These are phyloP conservation scores for Oidium heveae DNA, from an alignment of 2,329 filamentous ascomycete species.

Conservation along the genomic window DNA sequence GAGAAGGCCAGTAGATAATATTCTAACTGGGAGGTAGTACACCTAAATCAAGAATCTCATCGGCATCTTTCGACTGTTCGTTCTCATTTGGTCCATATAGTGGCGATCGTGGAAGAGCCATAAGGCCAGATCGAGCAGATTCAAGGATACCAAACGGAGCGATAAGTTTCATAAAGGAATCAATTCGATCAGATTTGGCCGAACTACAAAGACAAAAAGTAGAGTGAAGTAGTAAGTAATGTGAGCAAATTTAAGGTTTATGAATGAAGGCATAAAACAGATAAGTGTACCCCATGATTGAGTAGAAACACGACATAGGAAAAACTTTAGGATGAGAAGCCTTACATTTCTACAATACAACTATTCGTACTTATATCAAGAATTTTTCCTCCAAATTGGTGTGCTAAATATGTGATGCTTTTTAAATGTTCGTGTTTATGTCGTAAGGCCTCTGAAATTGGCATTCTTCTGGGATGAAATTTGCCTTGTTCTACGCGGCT, in stretches of 20 bases:
- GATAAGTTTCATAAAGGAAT: constrained; percentile 93
- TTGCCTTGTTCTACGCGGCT: constrained; percentile 18
- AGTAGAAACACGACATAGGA: too few relatives aligned
- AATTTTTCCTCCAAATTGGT: constrained; percentile 95
- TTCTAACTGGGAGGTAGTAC: constrained; percentile 68
- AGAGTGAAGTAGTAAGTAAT: constrained; percentile 2
- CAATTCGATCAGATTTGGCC: constrained; percentile 78
- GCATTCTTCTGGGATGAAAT: constrained; percentile 75
- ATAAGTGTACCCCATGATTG: too few relatives aligned
- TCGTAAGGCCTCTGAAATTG: constrained; percentile 65
- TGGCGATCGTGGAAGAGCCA: constrained; percentile 86
- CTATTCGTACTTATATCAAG: constrained; percentile 95
- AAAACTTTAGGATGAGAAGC: constrained; percentile 6
- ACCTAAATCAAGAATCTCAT: constrained; percentile 86
- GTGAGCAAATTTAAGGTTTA: background rate
- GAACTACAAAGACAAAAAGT: constrained; percentile 20
- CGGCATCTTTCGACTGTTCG: constrained; percentile 52
- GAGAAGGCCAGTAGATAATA: too few relatives aligned
- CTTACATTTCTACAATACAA: constrained; percentile 92
- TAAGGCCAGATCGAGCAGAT: constrained; percentile 82
- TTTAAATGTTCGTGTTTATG: constrained; percentile 96
- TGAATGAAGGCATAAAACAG: too few relatives aligned
- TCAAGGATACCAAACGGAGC: constrained; percentile 88
- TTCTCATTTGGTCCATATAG: constrained; percentile 52
- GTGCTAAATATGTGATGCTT: constrained; percentile 84